A percentile compares a stretch with the other conserved stretches of the same genome.
Conservation (phyloP, 2,329 filamentous ascomycete species). For the Cryphonectria radicalis region DNA sequence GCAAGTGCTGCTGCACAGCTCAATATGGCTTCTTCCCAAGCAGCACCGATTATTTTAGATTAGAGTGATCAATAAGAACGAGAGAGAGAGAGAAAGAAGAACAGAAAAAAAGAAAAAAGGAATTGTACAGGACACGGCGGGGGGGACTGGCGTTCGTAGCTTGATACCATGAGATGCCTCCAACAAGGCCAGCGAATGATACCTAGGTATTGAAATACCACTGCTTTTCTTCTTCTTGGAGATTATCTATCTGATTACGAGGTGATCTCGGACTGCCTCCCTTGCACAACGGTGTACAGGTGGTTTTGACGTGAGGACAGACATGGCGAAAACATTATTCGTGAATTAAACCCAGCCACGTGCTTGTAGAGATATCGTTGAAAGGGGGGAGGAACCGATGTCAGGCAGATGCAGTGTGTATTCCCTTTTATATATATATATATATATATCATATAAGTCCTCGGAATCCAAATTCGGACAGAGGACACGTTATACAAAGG, state of each 20-base stretch:
- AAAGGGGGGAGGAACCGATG: not conserved
- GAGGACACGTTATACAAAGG: constrained; percentile 4
- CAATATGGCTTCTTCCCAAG: constrained; percentile 16
- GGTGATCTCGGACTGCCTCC: no score
- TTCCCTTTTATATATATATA: constrained; percentile 7
- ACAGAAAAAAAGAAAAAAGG: not conserved
- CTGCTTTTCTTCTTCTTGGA: constrained; percentile 10
- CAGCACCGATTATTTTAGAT: constrained; percentile 27
- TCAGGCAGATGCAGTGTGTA: constrained; percentile 2
- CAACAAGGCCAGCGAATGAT: constrained; percentile 6
- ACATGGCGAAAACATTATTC: no score
- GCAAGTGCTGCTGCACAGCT: not conserved
- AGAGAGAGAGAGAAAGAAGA: no score
- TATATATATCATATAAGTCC: constrained; percentile 14
- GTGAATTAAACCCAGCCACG: no score
- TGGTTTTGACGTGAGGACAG: no score
- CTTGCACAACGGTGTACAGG: no score
- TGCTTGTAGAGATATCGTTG: no score
- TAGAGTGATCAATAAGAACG: not conserved
- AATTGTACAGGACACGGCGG: not conserved
- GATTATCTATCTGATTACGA: not conserved
- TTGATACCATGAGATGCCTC: constrained; percentile 27
- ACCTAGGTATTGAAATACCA: constrained; percentile 24
- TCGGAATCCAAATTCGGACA: not conserved
- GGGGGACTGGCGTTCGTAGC: constrained; percentile 15